Conservation (phyloP, 2,329 filamentous ascomycete genomes). For the Penicillium sp. region DNA sequence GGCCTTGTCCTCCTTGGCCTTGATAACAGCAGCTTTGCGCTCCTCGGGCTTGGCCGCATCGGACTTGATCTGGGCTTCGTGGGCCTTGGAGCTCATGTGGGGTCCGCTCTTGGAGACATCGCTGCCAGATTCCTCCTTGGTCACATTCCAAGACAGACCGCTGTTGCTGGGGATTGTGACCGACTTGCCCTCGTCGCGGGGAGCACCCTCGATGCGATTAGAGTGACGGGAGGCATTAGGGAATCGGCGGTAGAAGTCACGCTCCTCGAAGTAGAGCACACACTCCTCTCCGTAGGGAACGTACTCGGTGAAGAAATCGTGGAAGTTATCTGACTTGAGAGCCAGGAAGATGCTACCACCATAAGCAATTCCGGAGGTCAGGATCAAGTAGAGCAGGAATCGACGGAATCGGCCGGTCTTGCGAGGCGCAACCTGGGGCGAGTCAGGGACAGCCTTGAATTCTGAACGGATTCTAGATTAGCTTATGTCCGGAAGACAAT, state of each 20-base stretch:
- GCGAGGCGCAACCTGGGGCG: slow-evolving; percentile 57
- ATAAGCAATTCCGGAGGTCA: slow-evolving; percentile 79
- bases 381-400: slow-evolving; percentile 74
- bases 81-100: slow-evolving; percentile 50
- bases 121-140: slow-evolving; percentile 64
- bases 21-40: slow-evolving; percentile 31
- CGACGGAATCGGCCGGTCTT: slow-evolving; percentile 75
- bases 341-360: slow-evolving; percentile 91
- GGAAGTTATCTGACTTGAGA: slow-evolving; percentile 93
- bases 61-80: slow-evolving; percentile 33
- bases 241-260: slow-evolving; percentile 88
- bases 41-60: slow-evolving; percentile 33
- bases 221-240: slow-evolving; percentile 57
- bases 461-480: slow-evolving; percentile 45
- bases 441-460: slow-evolving; percentile 38
- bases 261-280: slow-evolving; percentile 93
- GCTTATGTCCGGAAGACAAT: slow-evolving; percentile 3
- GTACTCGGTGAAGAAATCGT: slow-evolving; percentile 99
- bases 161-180: slow-evolving; percentile 85
- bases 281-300: slow-evolving; percentile 92
- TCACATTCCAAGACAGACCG: slow-evolving; percentile 79
- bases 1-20: slow-evolving; percentile 37
- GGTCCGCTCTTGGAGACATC: slow-evolving; percentile 59
- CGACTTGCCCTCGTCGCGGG: slow-evolving; percentile 64
- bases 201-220: slow-evolving; percentile 40